Evolutionary conservation across 208 protist genomes (phyloP).

Genomic region (Naegleria gruberi): DNA sequence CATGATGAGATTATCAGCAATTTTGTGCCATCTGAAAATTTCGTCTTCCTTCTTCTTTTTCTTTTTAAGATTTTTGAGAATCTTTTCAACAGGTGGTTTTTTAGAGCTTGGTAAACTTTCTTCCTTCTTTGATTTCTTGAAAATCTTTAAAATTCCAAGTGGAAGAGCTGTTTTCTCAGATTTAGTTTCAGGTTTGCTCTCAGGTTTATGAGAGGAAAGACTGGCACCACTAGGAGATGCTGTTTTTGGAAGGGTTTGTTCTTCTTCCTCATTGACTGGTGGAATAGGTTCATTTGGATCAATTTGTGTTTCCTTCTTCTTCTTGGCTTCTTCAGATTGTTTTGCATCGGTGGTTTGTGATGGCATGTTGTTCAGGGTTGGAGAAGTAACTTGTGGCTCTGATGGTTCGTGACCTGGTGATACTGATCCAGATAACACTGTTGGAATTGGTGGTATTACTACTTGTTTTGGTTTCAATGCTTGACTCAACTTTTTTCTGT

Average conservation of each 20-base stretch:
- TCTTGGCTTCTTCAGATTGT: neutral
- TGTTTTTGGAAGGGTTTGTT: neutral
- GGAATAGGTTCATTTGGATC: neutral
- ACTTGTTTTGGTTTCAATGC: neutral
- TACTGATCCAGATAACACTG: neutral
- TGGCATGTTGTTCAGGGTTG: neutral
- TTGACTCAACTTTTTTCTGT: neutral
- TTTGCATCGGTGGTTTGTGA: neutral
- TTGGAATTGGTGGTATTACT: neutral
- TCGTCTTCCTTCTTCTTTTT: neutral
- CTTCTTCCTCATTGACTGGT: neutral
- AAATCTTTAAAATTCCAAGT: neutral
- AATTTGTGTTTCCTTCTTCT: neutral
- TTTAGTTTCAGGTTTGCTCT: neutral
- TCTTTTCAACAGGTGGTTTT: neutral
- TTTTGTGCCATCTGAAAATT: neutral
- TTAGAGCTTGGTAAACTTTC: neutral
- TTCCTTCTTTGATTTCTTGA: neutral
- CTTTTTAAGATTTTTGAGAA: neutral
- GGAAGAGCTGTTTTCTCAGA: neutral
- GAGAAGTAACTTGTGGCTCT: neutral
- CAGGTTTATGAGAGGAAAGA: neutral
- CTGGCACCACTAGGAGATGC: neutral
- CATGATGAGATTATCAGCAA: neutral
- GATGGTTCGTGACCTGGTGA: neutral